Evolutionary conservation across 345 rosid genomes (phyloP), one percentile per base, ranked within the genome.

Genomic region (Heritiera littoralis): DNA sequence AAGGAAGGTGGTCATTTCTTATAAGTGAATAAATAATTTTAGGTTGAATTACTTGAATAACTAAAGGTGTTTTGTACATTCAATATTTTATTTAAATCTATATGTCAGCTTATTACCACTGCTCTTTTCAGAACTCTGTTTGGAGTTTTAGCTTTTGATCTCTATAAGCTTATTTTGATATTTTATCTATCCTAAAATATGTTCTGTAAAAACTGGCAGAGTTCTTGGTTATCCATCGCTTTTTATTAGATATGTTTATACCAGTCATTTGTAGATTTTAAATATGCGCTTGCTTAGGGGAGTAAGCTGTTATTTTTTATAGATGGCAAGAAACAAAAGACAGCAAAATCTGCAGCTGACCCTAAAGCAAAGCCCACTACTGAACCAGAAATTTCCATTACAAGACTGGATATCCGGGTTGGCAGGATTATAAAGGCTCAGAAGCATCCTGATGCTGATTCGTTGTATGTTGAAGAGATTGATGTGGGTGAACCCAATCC

Each of bases 401-500:
- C 90, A 20, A 89, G 93, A 81, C 92, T 90, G 38, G 91, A 92
- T 79, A 89, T 92, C 32, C 90, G 92, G 3, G 91, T 92, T 46
- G 93, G 96, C 49, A 83, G 89, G 66, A 92, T 92, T 63, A 83
- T 67, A 58, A 89, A 88, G 66, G 93, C 82, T 60, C 84, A 82
- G 87, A 92, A 87, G 72, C 96, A 92, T 80, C 96, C 93, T 9
- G 91, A 90, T 89, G 92, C 93, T 11, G 92, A 92, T 80, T 80
- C 92, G 0, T 77, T 92, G 51, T 92, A 90, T 72, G 90, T 92
- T 58, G 96, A 92, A 85, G 92, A 92, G 85, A 90, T 92, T 55
- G 91, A 92, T 78, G 87, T 90, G 81, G 96, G 96, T 40, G 92
- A 85, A 82, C 87, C 64, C 56, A 87, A 90, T 65, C 80, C 75